Base-by-base conservation (phyloP, 129 eudicot species). In the Flaveria ramosissima region DNA sequence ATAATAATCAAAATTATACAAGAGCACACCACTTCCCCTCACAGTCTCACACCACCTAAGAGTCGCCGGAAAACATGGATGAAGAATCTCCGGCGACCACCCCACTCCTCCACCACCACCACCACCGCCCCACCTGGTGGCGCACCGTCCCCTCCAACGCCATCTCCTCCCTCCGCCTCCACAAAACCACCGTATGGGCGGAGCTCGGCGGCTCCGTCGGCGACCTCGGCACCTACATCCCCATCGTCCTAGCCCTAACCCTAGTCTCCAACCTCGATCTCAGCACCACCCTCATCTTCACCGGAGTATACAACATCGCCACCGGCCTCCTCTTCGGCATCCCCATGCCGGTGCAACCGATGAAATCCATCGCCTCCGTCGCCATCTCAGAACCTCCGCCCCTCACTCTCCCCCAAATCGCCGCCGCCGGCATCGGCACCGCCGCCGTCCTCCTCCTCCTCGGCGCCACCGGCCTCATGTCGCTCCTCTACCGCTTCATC, bases 321-420 rank as follows among this genome's bases (percentile, higher is more conserved):
- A 88, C 92, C 75, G 96, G 96, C 1, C 45, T 88, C 13, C 81
- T 90, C 23, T 90, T 90, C 69, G 89, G 90, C 51, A 82, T 87
- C 75, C 96, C 92, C 8, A 90, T 90, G 90, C 96, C 96, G 0
- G 96, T 90, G 12, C 96, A 90, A 73, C 96, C 96, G 11, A 90
- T 90, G 96, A 90, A 90, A 48, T 88, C 96, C 66, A 90, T 90
- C 62, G 92, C 96, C 19, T 89, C 96, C 50, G 96, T 90, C 48
- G 96, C 96, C 52, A 88, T 90, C 19, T 85, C 92, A 9, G 96
- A 90, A 67, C 14, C 81, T 16, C 92, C 92, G 0, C 85, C 73
- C n/a, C 82, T 90, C 46, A 83, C 96, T 6, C 85, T 86, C 17
- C 43, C 88, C 9, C 90, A 90, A 57, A 90, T 90, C 75, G 91